Base-by-base conservation (phyloP, 257 asterid genomes). In the Solanum arcanum region DNA sequence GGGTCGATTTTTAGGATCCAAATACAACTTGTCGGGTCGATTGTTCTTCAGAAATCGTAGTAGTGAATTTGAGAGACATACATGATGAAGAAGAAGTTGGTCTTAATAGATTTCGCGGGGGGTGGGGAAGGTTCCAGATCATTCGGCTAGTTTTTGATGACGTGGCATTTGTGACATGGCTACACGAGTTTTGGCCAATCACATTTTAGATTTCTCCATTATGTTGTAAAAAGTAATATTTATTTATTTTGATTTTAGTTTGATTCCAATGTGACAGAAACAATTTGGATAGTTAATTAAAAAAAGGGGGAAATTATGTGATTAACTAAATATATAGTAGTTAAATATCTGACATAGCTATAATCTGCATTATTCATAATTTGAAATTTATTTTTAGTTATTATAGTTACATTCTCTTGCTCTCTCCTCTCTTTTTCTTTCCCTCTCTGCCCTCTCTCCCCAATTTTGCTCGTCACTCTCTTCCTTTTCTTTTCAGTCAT, bases 111-210 rank as follows among this genome's bases (percentile, higher is more conserved):
- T 86, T 87, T 83, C 86, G 89, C 87, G 91, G 86, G 86, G 56
- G 44, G 7, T 14, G 85, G 85, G 64, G 86, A 87, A 82, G 59
- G 14, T 4, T 90, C 94, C 72, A 92, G 94, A 92, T 68, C 56
- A 76, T 89, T 91, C 94, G 69, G 85, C 15, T 18, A 21, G 27
- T 37, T 8, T 44, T 8, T 41, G 80, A 83, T 49, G 77, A 90
- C 94, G 94, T 93, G 95, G 91, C 91, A 46, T 56, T 44, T 59
- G 25, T 21, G 5, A 10, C 80, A 23, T 47, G 18, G 47, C 16
- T 73, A 92, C 80, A 73, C 81, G 31, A 73, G 0, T 73, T 73
- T 86, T 78, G 35, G 21, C 90, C 90, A 89, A 74, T 74, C 81
- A 37, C 0, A 74, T 20, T 21, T 73, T 37, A 73, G 81, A 73